These are phyloP conservation scores for Stemphylium vesicarium DNA, from an alignment of 2,329 filamentous ascomycete species.

Conservation along the genomic window DNA sequence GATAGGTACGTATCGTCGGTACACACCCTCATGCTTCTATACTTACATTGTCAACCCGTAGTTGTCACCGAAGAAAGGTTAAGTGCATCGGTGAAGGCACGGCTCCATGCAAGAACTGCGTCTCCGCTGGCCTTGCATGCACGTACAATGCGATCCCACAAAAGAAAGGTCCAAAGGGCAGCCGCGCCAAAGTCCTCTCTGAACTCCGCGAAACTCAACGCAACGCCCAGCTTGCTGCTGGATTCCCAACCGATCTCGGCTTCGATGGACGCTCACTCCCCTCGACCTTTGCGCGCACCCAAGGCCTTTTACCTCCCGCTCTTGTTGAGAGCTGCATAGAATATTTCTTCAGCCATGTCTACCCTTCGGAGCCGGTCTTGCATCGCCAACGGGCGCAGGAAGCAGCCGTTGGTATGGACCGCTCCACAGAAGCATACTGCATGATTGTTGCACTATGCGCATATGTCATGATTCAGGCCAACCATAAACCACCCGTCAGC, in stretches of 20 bases:
- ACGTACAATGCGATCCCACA: slow-evolving; percentile 70
- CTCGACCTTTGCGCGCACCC: slow-evolving; percentile 54
- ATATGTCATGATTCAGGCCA: slow-evolving; percentile 58
- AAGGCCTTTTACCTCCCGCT: slow-evolving; percentile 57
- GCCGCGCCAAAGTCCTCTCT: slow-evolving; percentile 67
- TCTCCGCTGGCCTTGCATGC: slow-evolving; percentile 64
- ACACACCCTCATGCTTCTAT: slow-evolving; percentile 8
- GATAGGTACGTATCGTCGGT: slow-evolving; percentile 45
- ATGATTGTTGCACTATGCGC: slow-evolving; percentile 60
- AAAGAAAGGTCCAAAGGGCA: slow-evolving; percentile 69
- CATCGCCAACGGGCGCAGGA: slow-evolving; percentile 61
- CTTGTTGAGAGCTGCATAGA: slow-evolving; percentile 63
- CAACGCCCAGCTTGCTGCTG: slow-evolving; percentile 54
- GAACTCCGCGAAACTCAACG: slow-evolving; percentile 62
- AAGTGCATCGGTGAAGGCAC: slow-evolving; percentile 59
- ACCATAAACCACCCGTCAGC: slow-evolving; percentile 52
- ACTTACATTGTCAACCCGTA: slow-evolving; percentile 23
- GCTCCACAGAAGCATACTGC: slow-evolving; percentile 63
- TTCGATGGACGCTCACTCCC: slow-evolving; percentile 52
- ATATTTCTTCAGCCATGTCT: slow-evolving; percentile 67
- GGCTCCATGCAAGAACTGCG: slow-evolving; percentile 66
- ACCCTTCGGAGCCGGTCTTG: slow-evolving; percentile 68
- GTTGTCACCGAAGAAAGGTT: slow-evolving; percentile 58
- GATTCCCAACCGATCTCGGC: slow-evolving; percentile 44
- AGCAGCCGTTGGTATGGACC: slow-evolving; percentile 59